Evolutionary conservation across 352 stramenopile genomes (phyloP).

Genomic region (Pythium utonaiense): DNA sequence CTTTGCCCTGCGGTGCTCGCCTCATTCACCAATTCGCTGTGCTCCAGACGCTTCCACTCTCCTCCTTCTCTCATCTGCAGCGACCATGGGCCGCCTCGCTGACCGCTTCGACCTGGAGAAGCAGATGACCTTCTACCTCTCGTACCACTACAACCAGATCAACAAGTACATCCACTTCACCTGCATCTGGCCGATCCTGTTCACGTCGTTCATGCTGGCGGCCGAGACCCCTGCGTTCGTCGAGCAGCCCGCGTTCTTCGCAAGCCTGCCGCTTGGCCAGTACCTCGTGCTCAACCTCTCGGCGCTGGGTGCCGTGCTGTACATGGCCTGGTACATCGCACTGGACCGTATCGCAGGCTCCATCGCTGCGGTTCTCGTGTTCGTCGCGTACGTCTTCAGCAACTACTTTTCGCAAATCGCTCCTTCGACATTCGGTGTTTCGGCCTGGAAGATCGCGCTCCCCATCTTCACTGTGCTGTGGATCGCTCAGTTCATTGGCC

Average conservation of each 20-base stretch:
- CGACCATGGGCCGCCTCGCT: slow-evolving; percentile 31
- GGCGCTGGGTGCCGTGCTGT: slow-evolving; percentile 45
- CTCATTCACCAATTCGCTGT: neutral
- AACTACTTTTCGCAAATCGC: slow-evolving; percentile 48
- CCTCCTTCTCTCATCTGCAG: no score
- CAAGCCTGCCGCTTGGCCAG: slow-evolving; percentile 30
- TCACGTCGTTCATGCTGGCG: slow-evolving; percentile 66
- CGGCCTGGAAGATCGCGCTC: slow-evolving; percentile 52
- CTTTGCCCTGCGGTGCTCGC: no score
- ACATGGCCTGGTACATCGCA: slow-evolving; percentile 77
- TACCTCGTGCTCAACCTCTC: slow-evolving; percentile 68
- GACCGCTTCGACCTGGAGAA: slow-evolving; percentile 81
- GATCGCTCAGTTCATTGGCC: slow-evolving; percentile 81
- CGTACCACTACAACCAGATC: slow-evolving; percentile 78
- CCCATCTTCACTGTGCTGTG: slow-evolving; percentile 59
- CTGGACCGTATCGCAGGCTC: slow-evolving; percentile 61
- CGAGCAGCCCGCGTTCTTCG: slow-evolving; percentile 23
- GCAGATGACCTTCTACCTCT: slow-evolving; percentile 81
- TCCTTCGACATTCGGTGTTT: slow-evolving; percentile 32
- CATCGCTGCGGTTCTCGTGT: slow-evolving; percentile 48
- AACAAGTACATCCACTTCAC: slow-evolving; percentile 82
- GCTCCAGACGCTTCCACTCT: neutral
- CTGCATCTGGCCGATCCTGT: slow-evolving; percentile 87
- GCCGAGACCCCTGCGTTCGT: slow-evolving; percentile 37
- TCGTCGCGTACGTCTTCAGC: slow-evolving; percentile 45